Evolutionary conservation across 805 yeast genomes (phyloP), one percentile per base, ranked within the genome.

Genomic region (Sungouiella thailandica): DNA sequence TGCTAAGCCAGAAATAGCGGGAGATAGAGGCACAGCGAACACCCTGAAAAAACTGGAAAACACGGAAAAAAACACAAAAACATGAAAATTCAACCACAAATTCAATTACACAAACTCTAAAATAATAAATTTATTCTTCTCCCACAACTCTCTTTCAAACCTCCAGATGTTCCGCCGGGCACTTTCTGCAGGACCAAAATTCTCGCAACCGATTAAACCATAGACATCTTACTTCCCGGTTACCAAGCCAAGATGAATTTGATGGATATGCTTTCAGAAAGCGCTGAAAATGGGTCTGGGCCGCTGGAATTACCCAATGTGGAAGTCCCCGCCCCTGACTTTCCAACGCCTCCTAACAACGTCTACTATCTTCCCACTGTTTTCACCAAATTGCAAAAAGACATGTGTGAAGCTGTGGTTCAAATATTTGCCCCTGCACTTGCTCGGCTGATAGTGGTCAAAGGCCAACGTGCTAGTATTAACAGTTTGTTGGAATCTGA

Each of bases 201-300:
- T n/a, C n/a, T n/a, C n/a, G n/a, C n/a, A n/a, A n/a, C n/a, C n/a
- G n/a, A n/a, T n/a, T n/a, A n/a, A n/a, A n/a, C n/a, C n/a, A n/a
- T n/a, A n/a, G n/a, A n/a, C n/a, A n/a, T n/a, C n/a, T n/a, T n/a
- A n/a, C n/a, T n/a, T n/a, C n/a, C n/a, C n/a, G n/a, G n/a, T n/a
- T n/a, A n/a, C n/a, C n/a, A n/a, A 17, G 5, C 25, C 32, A 39
- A 26, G 25, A 65, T 65, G 70, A 64, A 65, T 36, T 58, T 65
- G 34, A 50, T 59, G 57, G 70, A 64, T 30, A 50, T 65, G 53
- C 55, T 65, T 12, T 55, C 66, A 47, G 49, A 38, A n/a, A 31
- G n/a, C 22, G 28, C 23, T 2, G 23, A 15, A 11, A 12, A 28
- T 20, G 7, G 26, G 5, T 15, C 25, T 11, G 17, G 24, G 5